These are phyloP conservation scores for Monilinia fructicola DNA, from an alignment of 2,329 filamentous ascomycete species.

Conservation along the genomic window DNA sequence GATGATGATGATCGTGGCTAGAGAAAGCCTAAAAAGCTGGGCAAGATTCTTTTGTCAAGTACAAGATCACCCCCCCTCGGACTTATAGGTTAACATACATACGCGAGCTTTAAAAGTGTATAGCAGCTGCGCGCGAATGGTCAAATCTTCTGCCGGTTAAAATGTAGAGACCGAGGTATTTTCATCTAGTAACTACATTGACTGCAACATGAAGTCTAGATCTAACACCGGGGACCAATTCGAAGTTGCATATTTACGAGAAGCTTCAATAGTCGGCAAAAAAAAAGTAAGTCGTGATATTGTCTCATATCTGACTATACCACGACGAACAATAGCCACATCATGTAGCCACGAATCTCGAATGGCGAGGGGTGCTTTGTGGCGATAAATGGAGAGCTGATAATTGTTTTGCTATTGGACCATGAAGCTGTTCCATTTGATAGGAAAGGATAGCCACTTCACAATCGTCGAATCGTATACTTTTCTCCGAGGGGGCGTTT, in stretches of 20 bases:
- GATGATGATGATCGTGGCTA: too few species aligned
- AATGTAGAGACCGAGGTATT: neutral
- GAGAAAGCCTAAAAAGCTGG: too few species aligned
- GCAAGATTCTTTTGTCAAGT: too few species aligned
- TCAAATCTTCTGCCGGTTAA: neutral
- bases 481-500: neutral
- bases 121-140: neutral
- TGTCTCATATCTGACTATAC: constrained; percentile 4
- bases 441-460: neutral
- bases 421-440: neutral
- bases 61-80: too few species aligned
- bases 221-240: too few species aligned
- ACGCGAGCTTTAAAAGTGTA: too few species aligned
- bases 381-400: too few species aligned
- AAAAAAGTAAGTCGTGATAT: neutral
- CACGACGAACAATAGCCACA: neutral
- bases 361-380: too few species aligned
- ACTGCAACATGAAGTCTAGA: too few species aligned
- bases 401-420: neutral
- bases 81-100: too few species aligned
- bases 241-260: too few species aligned
- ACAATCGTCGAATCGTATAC: constrained; percentile 2
- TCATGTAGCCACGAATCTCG: neutral
- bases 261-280: neutral
- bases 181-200: too few species aligned